A percentile compares a stretch with the other conserved stretches of the same genome.
Conservation (phyloP, 208 protist species). For the Herpetomonas tarakana region DNA sequence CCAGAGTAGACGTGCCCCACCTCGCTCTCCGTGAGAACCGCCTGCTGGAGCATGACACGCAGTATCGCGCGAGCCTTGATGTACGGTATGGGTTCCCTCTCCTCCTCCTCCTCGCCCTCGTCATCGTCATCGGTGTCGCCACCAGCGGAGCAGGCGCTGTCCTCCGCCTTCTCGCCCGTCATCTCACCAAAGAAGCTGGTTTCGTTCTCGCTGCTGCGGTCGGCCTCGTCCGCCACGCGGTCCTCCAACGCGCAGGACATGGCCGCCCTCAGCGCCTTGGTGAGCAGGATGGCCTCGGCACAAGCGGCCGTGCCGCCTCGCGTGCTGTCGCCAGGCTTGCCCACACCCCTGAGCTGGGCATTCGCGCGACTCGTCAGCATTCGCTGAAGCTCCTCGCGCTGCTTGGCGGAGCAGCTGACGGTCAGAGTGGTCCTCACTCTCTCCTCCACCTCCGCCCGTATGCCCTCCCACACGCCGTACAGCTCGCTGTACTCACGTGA, state of each 20-base stretch:
- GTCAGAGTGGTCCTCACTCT: no score
- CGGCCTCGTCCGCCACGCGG: background rate
- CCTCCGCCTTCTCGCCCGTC: no score
- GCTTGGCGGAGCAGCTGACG: no score
- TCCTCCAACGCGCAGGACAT: background rate
- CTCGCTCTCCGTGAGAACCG: constrained; percentile 23
- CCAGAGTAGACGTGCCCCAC: constrained; percentile 1
- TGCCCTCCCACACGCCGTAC: background rate
- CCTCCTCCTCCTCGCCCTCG: background rate
- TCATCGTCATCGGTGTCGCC: no score
- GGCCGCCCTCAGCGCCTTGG: background rate
- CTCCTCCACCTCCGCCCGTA: background rate
- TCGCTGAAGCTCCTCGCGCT: no score
- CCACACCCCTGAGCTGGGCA: no score
- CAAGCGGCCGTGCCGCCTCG: background rate
- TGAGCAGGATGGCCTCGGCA: background rate
- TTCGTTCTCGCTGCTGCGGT: background rate
- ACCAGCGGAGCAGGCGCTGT: no score
- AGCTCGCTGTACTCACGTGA: background rate
- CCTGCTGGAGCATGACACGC: constrained; percentile 49
- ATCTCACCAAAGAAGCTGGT: no score
- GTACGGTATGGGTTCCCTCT: constrained; percentile 2
- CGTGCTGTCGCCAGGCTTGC: no score
- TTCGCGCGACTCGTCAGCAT: no score
- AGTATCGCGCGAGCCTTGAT: constrained; percentile 39